Evolutionary conservation across 2,329 filamentous ascomycete genomes (phyloP).

Genomic region (Stenocarpella maydis): DNA sequence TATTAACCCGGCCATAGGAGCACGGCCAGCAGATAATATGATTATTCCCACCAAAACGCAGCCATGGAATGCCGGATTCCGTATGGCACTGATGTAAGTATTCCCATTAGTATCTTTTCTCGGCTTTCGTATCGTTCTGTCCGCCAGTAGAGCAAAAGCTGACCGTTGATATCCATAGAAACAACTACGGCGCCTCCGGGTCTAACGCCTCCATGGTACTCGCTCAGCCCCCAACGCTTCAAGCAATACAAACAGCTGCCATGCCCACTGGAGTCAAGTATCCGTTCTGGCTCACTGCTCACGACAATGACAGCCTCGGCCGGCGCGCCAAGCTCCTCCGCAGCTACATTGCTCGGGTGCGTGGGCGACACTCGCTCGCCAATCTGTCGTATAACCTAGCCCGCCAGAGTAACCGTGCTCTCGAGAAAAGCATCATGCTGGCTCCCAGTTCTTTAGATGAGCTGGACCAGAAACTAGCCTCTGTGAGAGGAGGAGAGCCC

Average conservation of each 20-base stretch:
- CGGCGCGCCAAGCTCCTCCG: background rate
- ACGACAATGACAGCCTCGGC: background rate
- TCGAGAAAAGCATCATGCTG: constrained; percentile 41
- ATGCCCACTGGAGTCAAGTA: background rate
- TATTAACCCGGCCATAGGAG: constrained; percentile 32
- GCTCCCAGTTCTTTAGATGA: constrained; percentile 41
- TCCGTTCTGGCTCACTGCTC: constrained; percentile 19
- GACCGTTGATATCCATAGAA: constrained; percentile 30
- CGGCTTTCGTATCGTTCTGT: no score
- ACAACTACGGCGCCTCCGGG: constrained; percentile 49
- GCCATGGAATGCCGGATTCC: constrained; percentile 37
- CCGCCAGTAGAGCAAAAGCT: background rate
- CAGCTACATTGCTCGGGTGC: background rate
- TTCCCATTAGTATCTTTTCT: background rate
- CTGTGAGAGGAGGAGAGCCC: background rate
- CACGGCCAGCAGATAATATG: constrained; percentile 39
- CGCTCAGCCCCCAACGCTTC: constrained; percentile 26
- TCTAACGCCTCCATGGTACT: constrained; percentile 43
- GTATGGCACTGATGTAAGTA: constrained; percentile 37
- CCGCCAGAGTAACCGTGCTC: constrained; percentile 42
- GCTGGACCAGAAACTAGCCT: constrained; percentile 31
- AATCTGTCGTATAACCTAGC: constrained; percentile 46
- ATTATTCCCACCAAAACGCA: constrained; percentile 32
- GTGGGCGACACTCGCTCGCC: background rate
- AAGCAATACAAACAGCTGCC: constrained; percentile 20